Conservation (phyloP, 352 stramenopile species). For the Phytophthora crassamura region DNA sequence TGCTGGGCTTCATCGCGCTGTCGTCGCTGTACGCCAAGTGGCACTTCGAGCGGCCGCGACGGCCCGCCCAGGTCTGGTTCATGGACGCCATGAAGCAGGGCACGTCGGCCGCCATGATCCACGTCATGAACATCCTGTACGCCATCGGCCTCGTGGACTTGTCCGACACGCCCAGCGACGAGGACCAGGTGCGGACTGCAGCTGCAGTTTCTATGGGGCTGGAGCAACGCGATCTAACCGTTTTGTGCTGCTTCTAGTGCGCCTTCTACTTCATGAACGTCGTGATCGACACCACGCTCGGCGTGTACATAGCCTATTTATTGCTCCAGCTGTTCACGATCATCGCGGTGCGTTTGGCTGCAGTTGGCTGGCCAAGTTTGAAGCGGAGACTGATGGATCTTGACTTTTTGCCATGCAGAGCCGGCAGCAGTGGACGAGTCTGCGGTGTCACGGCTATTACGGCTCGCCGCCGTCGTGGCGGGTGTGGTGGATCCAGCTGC, state of each 20-base stretch:
- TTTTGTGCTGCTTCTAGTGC: constrained; percentile 42
- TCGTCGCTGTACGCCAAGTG: constrained; percentile 84
- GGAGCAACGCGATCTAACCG: no score
- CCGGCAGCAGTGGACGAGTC: constrained; percentile 61
- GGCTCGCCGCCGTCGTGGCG: constrained; percentile 68
- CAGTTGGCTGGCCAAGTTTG: background rate
- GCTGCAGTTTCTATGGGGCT: no score
- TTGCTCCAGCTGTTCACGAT: constrained; percentile 66
- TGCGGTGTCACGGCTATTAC: constrained; percentile 73
- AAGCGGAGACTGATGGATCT: constrained; percentile 4
- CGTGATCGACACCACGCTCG: constrained; percentile 82
- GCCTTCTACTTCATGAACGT: constrained; percentile 91
- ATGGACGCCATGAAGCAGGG: constrained; percentile 88
- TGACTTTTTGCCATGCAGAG: constrained; percentile 33
- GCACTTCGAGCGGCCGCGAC: constrained; percentile 70
- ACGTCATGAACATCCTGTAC: constrained; percentile 83
- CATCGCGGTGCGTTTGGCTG: constrained; percentile 49
- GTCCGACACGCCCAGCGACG: constrained; percentile 51
- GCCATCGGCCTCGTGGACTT: constrained; percentile 76
- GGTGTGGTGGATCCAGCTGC: constrained; percentile 69
- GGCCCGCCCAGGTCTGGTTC: constrained; percentile 77
- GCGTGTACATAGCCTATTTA: constrained; percentile 85
- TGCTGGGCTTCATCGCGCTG: constrained; percentile 77
- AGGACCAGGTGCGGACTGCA: constrained; percentile 59
- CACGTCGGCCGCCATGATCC: constrained; percentile 78